A percentile compares a stretch with the other conserved stretches of the same genome.
phyloP scores from a whole-genome alignment of 495 filamentous ascomycete genomes.

The Aspergillus affinis region DNA sequence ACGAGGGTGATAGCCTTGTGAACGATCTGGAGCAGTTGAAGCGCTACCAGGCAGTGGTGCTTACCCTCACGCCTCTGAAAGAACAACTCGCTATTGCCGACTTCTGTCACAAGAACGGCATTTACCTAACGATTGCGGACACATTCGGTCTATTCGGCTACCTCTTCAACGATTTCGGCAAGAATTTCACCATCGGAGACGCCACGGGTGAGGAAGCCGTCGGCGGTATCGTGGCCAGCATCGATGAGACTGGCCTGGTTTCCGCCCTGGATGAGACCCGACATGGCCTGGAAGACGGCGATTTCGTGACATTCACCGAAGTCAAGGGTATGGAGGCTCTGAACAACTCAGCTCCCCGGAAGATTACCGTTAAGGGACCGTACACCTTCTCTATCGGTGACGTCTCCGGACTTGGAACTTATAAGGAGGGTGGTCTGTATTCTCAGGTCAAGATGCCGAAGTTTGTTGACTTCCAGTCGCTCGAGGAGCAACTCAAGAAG shows the following conservation, averaged over 20 bases:
- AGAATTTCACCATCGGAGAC: constrained; percentile 87
- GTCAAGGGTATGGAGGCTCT: constrained; percentile 89
- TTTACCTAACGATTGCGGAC: constrained; percentile 83
- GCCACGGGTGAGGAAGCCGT: constrained; percentile 84
- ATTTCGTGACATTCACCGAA: constrained; percentile 93
- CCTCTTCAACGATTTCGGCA: constrained; percentile 96
- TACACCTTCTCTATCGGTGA: constrained; percentile 98
- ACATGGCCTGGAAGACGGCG: constrained; percentile 94
- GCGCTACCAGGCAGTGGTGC: constrained; percentile 86
- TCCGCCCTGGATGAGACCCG: constrained; percentile 94
- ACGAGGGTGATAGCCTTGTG: constrained; percentile 62
- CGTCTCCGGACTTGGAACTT: constrained; percentile 80
- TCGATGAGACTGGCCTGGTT: constrained; percentile 85
- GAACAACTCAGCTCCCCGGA: constrained; percentile 78
- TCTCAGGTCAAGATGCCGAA: constrained; percentile 98
- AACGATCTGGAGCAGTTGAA: constrained; percentile 74
- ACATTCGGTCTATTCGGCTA: constrained; percentile 92
- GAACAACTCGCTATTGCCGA: constrained; percentile 82
- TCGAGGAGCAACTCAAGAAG: constrained; percentile 72
- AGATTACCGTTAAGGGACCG: constrained; percentile 90
- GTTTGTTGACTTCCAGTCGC: constrained; percentile 81
- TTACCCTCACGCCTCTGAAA: constrained; percentile 78
- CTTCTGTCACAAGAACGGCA: constrained; percentile 89
- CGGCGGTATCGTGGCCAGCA: constrained; percentile 87
- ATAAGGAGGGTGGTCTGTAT: constrained; percentile 83